Base-by-base conservation (phyloP, 169 alveolate species). In the Perkinsus marinus region DNA sequence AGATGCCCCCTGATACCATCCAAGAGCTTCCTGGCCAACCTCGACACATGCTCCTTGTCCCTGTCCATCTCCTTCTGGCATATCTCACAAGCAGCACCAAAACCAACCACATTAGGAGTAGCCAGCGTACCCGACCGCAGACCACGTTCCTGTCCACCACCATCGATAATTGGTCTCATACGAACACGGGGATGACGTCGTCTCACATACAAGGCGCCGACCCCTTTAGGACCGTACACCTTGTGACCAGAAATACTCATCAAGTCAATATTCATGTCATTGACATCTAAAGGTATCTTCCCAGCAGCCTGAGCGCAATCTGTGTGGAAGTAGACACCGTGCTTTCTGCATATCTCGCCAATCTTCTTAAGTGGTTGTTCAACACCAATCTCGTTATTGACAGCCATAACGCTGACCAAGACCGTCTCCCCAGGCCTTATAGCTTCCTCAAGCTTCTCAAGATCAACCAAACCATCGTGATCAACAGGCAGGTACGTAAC, bases 101-200 rank as follows among this genome's bases (percentile, higher is more conserved):
- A 95, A 0, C 99, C 99, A 39, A 98, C 99, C 92, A 96, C 96
- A 47, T 97, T 91, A 39, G 98, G 98, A 16, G 98, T 96, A 7
- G 99, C 97, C 90, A 97, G 92, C 10, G 99, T 97, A 30, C 99
- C 99, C 43, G 99, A 97, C 92, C 99, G 94, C 93, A 98, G 92
- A 43, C 99, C 99, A 57, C 99, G 95, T 94, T 99, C 99, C 95
- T 99, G 98, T 13, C 99, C 99, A 37, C 99, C 99, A 38, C 99
- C 99, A 95, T 97, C 98, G 39, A 99, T 98, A 39, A 97, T 93
- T 0, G 99, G 98, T 79, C 95, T 96, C 91, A 99, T 95, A 89
- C 99, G 94, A 16, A 98, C 99, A 92, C 99, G 96, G 22, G 99
- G 99, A 92, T 95, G 96, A 90, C 98, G 96, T 93, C 98, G 95